Evolutionary conservation across 768 basidiomycete species (phyloP), one percentile per base, ranked within the genome.

Genomic region (Boletus tylopilopsis): DNA sequence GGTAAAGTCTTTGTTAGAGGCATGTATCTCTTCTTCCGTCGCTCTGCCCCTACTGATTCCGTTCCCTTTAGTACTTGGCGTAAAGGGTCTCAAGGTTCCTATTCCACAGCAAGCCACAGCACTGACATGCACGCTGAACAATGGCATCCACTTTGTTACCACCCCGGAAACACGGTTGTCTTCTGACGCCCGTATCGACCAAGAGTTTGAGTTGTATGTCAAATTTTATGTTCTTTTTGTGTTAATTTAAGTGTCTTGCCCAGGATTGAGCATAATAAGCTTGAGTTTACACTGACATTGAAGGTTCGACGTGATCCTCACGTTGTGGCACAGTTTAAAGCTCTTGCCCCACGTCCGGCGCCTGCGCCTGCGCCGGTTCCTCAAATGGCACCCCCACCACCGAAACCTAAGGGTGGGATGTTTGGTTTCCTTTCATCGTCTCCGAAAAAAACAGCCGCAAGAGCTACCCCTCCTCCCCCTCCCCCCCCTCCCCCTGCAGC

Each of bases 1-100:
- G 94, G 93, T 40, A 97, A 96, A 59, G 88, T 97, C 21, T 98
- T 98, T 59, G 90, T 98, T 44, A 88, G 87, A 77, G 90, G 94
- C 85, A 52, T 50, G 76, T 66, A 16, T 35, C 2, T 10, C 9
- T 33, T 30, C 8, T 27, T 47, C 25, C 5, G 24, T 29, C 6
- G 13, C 22, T 19, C 3, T 2, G 8, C 12, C 29, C 15, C 33
- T 22, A 5, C 44, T 53, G 42, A 57, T 32, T 21, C 5, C 19
- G 27, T 38, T 35, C 27, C 8, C 9, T 22, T 25, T 38, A 95
- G 94, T 97, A 21, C 66, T 90, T 29, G 83, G 85, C 30, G 76
- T 93, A 50, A 87, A 80, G 58, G 79, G 77, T 40, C 73, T 96
- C 32, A 74, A 79, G 47, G 71, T 96, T 27, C 94, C 94, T 1